Conservation (phyloP, 495 filamentous ascomycete species). For the Aspergillus nidulans region DNA sequence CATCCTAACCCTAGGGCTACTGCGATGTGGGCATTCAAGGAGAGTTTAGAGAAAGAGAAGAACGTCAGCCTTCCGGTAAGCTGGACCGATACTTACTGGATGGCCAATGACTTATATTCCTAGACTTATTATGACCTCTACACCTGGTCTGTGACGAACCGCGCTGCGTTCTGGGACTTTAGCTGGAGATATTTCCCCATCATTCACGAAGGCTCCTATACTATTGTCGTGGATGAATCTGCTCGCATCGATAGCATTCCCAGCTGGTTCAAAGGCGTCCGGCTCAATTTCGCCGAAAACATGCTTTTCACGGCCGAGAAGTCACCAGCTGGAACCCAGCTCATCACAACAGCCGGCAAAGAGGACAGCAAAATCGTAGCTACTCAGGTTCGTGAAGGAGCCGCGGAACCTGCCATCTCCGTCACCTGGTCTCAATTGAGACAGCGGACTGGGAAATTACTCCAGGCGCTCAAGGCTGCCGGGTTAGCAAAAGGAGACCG, state of each 20-base stretch:
- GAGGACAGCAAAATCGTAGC: conserved; percentile 64
- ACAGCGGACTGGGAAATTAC: conserved; percentile 47
- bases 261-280: conserved; percentile 48
- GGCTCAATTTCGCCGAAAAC: conserved; percentile 79
- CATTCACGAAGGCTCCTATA: conserved; percentile 58
- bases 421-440: conserved; percentile 63
- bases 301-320: conserved; percentile 46
- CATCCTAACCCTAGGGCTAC: conserved; percentile 58
- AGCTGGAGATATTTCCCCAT: conserved; percentile 55
- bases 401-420: conserved; percentile 44
- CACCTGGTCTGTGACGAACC: conserved; percentile 54
- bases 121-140: conserved; percentile 58
- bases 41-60: conserved; percentile 22
- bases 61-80: conserved; percentile 11
- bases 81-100: not conserved
- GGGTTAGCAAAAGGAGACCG: conserved; percentile 68
- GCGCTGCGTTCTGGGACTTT: conserved; percentile 63
- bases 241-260: conserved; percentile 56
- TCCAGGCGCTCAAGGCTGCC: conserved; percentile 56
- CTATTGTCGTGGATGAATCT: conserved; percentile 59
- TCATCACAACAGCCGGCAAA: conserved; percentile 42
- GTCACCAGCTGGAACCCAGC: conserved; percentile 45
- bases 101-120: not conserved
- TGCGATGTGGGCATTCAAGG: conserved; percentile 56
- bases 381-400: conserved; percentile 71